Percentiles rank a stretch among this genome's conserved stretches.
These are phyloP conservation scores for Mortierella hygrophila DNA, from an alignment of 192 early-diverging fungal genomes.

Conservation along the genomic window DNA sequence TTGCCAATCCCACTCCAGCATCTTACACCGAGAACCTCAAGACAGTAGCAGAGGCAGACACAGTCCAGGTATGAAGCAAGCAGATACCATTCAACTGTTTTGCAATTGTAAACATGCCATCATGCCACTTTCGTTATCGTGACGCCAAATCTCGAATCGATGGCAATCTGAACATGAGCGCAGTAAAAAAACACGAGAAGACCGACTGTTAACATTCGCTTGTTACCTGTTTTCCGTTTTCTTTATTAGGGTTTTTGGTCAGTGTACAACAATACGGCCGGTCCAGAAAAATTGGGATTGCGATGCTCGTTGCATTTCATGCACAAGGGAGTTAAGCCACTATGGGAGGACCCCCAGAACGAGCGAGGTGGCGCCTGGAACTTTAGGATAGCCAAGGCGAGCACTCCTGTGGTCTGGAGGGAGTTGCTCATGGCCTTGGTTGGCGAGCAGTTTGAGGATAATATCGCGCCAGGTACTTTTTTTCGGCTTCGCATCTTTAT, in stretches of 20 bases:
- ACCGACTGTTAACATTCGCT: not conserved
- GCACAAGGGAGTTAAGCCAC: constrained; percentile 60
- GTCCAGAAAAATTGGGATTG: constrained; percentile 56
- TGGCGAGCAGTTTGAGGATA: constrained; percentile 64
- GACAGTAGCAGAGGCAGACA: constrained; percentile 58
- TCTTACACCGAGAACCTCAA: constrained; percentile 61
- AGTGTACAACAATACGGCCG: constrained; percentile 62
- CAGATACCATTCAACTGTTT: too few relatives aligned
- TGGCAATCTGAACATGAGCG: not conserved
- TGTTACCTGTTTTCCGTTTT: not conserved
- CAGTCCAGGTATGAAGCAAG: constrained; percentile 56
- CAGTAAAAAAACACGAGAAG: not conserved
- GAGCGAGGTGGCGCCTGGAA: constrained; percentile 64
- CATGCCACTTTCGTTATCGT: not conserved
- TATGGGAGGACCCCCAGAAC: constrained; percentile 66
- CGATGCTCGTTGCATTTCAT: constrained; percentile 62
- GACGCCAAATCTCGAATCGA: not conserved
- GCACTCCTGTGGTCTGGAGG: constrained; percentile 61
- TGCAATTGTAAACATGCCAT: not conserved
- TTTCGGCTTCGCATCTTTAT: not conserved
- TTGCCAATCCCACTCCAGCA: constrained; percentile 59
- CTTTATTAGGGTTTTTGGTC: constrained; percentile 58
- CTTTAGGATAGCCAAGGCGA: constrained; percentile 59
- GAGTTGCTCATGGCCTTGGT: constrained; percentile 63
- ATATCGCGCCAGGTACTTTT: constrained; percentile 45